Evolutionary conservation across 2,329 filamentous ascomycete species (phyloP), one percentile per base, ranked within the genome.

Genomic region (Escovopsis sp.): DNA sequence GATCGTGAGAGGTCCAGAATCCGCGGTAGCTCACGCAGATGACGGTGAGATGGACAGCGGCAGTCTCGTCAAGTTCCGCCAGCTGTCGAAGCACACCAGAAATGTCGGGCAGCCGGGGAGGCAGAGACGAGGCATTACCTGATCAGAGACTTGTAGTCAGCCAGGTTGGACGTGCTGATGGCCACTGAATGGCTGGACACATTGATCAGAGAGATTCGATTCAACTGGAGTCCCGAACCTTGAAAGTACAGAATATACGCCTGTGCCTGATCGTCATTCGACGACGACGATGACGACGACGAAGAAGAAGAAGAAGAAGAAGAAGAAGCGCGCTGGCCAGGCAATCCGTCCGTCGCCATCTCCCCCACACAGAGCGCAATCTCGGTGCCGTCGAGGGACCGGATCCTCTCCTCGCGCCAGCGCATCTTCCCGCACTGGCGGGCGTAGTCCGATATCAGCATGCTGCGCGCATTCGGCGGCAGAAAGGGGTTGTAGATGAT

Each of bases 401-500:
- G 61, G 32, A 76, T 75, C 33, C 67, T 68, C 49, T 74, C 67
- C 51, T 84, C 76, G n/a, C 65, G 58, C 84, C 84, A 89, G 33
- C 54, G 45, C n/a, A 87, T 64, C 0, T 75, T 76, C 24, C 61
- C 63, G 48, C 79, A 84, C 32, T 71, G 65, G 4, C 57, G 55
- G 24, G 64, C 63, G 53, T 84, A 86, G 50, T 82, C 74, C 3
- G 64, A 61, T 32, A 88, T 79, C 43, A 62, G 76, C 61, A 87
- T 79, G 20, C 70, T 67, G 13, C 81, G 70, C 0, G 82, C 69
- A 52, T 81, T 81, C 2, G 82, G 82, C 14, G 82, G 81, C 39
- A 87, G 61, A 37, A 79, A 81, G 0, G 83, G 81, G 65, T 86
- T 85, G 60, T 87, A 88, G 45, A 88, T 81, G 54, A 88, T 84